Evolutionary conservation across 345 rosid genomes (phyloP), one percentile per base, ranked within the genome.

Genomic region (Anacardium occidentale): DNA sequence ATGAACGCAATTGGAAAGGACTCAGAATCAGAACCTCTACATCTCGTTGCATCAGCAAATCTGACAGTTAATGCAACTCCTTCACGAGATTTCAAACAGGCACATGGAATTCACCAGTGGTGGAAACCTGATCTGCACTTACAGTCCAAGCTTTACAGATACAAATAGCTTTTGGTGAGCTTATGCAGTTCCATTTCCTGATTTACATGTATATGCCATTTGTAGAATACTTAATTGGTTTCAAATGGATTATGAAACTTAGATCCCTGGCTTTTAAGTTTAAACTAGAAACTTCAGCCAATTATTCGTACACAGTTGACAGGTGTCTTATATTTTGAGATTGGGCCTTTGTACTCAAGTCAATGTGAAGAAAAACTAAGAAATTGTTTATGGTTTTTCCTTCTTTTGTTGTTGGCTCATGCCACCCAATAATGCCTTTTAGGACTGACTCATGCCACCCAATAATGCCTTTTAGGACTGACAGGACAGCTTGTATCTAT

Each of bases 41-140:
- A 95, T 76, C 85, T 91, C 64, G 81, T 93, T 64, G 96, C 98
- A 2, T 93, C 98, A 0, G 92, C 98, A 54, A 83, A 80, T 75
- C 74, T 95, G 64, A 84, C 80, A 0, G 78, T 87, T 14, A 95
- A 91, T 76, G 10, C 51, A 65, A 78, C 70, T 4, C 82, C 90
- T 3, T 64, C 79, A 0, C 71, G 51, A 29, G 87, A 86, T 72
- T 90, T 91, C 52, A 89, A 77, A 76, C 79, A 83, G 71, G 98
- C 98, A 10, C 99, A 95, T 75, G 96, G 98, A 55, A 82, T 95
- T 77, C 96, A 88, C 77, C 98, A 92, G 62, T 95, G 98, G 99
- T 95, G 96, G 98, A 71, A 79, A 53, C 88, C 89, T 0, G 92
- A 91, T 66, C 64, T 81, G 63, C 54, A 78, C 26, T 66, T 93